Evolutionary conservation across 176 grass and related monocot genomes (phyloP).

Genomic region (Puccinellia tenuiflora): DNA sequence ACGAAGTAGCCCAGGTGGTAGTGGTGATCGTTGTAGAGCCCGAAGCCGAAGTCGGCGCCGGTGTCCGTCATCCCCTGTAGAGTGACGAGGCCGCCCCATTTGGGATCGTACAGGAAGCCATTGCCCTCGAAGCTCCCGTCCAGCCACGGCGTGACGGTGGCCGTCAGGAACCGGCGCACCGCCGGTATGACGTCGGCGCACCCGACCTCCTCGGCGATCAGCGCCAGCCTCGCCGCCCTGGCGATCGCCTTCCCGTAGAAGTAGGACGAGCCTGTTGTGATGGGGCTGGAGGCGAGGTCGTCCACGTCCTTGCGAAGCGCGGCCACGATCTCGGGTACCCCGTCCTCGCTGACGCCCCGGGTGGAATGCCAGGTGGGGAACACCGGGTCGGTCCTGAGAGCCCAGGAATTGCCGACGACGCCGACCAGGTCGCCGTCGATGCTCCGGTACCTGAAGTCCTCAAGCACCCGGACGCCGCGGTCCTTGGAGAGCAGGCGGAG

Average conservation of each 20-base stretch:
- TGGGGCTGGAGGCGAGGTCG: conserved; percentile 27
- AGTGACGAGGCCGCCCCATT: conserved; percentile 80
- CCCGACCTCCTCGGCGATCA: conserved; percentile 83
- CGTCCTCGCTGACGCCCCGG: conserved; percentile 52
- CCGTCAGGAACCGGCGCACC: conserved; percentile 47
- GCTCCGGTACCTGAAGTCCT: conserved; percentile 79
- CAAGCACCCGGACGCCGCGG: conserved; percentile 34
- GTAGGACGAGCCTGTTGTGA: conserved; percentile 81
- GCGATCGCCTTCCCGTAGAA: conserved; percentile 92
- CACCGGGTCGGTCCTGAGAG: conserved; percentile 48
- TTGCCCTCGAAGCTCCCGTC: conserved; percentile 75
- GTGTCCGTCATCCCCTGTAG: conserved; percentile 47
- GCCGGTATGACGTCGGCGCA: conserved; percentile 55
- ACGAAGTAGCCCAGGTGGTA: conserved; percentile 98
- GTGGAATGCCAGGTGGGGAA: conserved; percentile 74
- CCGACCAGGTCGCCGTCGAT: conserved; percentile 90
- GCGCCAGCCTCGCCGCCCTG: conserved; percentile 65
- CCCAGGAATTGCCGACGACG: conserved; percentile 71
- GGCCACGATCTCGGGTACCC: conserved; percentile 48
- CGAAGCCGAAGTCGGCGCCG: conserved; percentile 83
- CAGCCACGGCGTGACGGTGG: conserved; percentile 73
- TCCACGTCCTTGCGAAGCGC: conserved; percentile 65
- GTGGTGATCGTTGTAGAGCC: conserved; percentile 91
- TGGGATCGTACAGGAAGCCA: conserved; percentile 67
- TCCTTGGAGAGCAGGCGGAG: conserved; percentile 50